These are phyloP conservation scores for Batkoa obscura DNA, from an alignment of 371 early-diverging fungal species.

Conservation along the genomic window DNA sequence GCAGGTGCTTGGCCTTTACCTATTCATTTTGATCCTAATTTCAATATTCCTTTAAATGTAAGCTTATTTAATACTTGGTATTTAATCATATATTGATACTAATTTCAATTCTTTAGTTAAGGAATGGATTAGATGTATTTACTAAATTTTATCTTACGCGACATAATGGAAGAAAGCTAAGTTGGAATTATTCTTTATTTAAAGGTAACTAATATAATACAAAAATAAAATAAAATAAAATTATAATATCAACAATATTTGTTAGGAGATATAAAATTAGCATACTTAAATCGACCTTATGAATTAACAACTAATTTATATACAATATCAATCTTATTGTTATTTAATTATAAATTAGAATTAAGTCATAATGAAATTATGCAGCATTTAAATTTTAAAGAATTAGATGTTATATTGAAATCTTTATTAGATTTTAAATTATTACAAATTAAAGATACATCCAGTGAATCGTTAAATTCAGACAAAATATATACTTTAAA, in stretches of 20 bases:
- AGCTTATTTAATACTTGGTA: neutral
- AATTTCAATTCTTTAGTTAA: conserved; percentile 22
- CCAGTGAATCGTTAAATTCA: too few species aligned
- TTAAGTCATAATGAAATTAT: too few species aligned
- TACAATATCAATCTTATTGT: too few species aligned
- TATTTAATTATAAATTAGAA: too few species aligned
- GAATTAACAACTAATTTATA: too few species aligned
- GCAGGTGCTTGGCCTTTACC: conserved; percentile 82
- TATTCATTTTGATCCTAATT: conserved; percentile 27
- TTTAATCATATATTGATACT: neutral
- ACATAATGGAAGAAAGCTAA: conserved; percentile 61
- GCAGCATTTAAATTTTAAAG: too few species aligned
- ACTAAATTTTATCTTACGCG: conserved; percentile 46
- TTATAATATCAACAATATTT: too few species aligned
- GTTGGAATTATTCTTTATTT: conserved; percentile 74
- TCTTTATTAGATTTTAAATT: conserved; percentile 62
- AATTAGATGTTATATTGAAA: conserved; percentile 19
- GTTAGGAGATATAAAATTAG: too few species aligned
- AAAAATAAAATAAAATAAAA: too few species aligned
- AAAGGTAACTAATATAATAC: conserved; percentile 26
- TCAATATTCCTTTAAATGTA: conserved; percentile 50
- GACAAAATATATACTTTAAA: neutral
- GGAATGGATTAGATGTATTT: conserved; percentile 46
- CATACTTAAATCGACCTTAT: too few species aligned
- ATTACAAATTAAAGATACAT: too few species aligned